Conservation (phyloP, 495 filamentous ascomycete genomes). For the Durotheca rogersii region DNA sequence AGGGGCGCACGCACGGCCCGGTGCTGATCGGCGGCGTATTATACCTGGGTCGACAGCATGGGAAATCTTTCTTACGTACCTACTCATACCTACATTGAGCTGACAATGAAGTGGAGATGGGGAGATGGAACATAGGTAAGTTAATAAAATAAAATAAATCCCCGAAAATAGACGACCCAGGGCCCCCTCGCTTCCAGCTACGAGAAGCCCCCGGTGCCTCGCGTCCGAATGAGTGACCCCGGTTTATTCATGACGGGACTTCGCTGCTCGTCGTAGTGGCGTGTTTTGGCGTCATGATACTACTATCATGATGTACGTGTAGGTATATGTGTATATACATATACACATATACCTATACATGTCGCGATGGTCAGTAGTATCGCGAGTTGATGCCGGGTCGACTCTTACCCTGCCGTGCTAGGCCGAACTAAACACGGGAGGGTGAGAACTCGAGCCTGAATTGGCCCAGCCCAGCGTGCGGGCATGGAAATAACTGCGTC, state of each 20-base stretch:
- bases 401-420: conserved; percentile 1
- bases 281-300: conserved; percentile 9
- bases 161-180: conserved; percentile 30
- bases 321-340: too few species aligned
- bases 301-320: too few species aligned
- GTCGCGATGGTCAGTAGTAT: conserved; percentile 4
- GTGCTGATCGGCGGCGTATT: too few species aligned
- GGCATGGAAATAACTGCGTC: neutral
- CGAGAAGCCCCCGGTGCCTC: conserved; percentile 18
- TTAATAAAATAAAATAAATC: too few species aligned
- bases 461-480: neutral
- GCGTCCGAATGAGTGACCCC: conserved; percentile 6
- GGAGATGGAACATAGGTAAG: conserved; percentile 32
- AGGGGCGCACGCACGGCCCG: neutral
- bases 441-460: too few species aligned
- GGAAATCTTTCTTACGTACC: too few species aligned
- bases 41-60: too few species aligned
- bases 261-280: conserved; percentile 9
- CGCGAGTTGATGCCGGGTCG: conserved; percentile 3
- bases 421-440: too few species aligned
- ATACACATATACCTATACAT: too few species aligned
- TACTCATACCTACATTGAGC: too few species aligned
- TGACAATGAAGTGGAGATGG: conserved; percentile 20
- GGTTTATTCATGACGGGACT: conserved; percentile 6
- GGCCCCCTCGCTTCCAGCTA: neutral